phyloP scores from a whole-genome alignment of 2,329 filamentous ascomycete species.

The Aureobasidium vineae region DNA sequence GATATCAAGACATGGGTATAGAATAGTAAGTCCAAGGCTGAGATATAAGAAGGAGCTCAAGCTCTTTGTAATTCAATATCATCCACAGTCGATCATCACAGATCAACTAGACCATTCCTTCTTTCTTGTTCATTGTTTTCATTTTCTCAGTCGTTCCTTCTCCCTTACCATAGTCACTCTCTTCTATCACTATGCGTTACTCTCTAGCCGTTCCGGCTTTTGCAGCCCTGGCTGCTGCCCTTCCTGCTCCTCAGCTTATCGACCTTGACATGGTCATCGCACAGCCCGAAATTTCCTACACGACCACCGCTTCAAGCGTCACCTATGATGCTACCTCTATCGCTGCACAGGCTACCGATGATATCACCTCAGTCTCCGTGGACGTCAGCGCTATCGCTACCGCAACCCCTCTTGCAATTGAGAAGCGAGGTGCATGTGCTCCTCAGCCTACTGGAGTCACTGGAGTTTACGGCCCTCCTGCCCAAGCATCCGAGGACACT shows the following conservation, averaged over 20 bases:
- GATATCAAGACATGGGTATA: conserved; percentile 7
- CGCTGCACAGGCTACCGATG: conserved; percentile 29
- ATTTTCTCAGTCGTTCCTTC: not conserved
- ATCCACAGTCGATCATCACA: conserved; percentile 10
- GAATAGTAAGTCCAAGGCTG: not conserved
- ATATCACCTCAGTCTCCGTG: conserved; percentile 18
- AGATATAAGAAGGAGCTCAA: conserved; percentile 8
- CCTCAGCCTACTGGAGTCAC: conserved; percentile 28
- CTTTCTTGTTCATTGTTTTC: not conserved
- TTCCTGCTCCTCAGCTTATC: conserved; percentile 31
- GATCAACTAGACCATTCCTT: conserved; percentile 3
- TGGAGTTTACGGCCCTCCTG: conserved; percentile 10
- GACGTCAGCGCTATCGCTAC: conserved; percentile 18
- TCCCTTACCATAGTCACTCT: not conserved
- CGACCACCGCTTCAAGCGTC: conserved; percentile 28
- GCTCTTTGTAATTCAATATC: not conserved
- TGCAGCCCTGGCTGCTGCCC: conserved; percentile 27
- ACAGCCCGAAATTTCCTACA: conserved; percentile 28
- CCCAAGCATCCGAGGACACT: conserved; percentile 28
- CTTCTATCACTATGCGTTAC: conserved; percentile 4
- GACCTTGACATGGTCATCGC: conserved; percentile 30
- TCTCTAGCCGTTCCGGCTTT: conserved; percentile 15
- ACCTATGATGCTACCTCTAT: conserved; percentile 32
- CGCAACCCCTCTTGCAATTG: not conserved
- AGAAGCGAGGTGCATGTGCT: conserved; percentile 27